phyloP scores from a whole-genome alignment of 768 basidiomycete species.

The Leccinum imitatum region DNA sequence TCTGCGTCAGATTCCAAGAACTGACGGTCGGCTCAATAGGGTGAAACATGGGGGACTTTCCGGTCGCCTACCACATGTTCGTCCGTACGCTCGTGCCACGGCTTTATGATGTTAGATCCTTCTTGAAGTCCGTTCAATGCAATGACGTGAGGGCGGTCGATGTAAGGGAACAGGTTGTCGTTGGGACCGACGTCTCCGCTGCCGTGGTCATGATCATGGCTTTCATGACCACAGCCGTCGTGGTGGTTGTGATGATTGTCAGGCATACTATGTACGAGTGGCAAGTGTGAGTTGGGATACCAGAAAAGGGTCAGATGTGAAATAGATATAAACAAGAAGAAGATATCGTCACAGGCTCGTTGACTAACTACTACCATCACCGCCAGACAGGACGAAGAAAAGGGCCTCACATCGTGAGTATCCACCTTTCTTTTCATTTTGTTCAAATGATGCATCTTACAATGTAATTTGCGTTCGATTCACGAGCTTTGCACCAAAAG shows the following conservation, averaged over 20 bases:
- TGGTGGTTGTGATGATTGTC: slow-evolving; percentile 42
- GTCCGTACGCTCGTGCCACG: slow-evolving; percentile 77
- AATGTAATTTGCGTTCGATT: slow-evolving; percentile 91
- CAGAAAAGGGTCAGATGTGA: neutral
- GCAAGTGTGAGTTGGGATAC: neutral
- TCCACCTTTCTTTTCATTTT: slow-evolving; percentile 9
- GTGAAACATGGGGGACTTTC: neutral
- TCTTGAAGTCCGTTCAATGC: slow-evolving; percentile 65
- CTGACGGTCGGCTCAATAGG: slow-evolving; percentile 40
- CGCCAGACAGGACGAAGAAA: neutral
- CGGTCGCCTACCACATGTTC: slow-evolving; percentile 57
- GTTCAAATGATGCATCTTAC: slow-evolving; percentile 48
- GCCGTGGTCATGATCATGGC: slow-evolving; percentile 57
- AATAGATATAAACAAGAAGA: slow-evolving; percentile 19
- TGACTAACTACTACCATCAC: neutral
- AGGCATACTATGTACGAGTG: slow-evolving; percentile 12
- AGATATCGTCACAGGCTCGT: neutral
- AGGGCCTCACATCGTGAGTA: slow-evolving; percentile 15
- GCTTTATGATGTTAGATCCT: slow-evolving; percentile 71
- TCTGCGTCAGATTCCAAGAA: slow-evolving; percentile 87
- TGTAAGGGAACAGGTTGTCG: slow-evolving; percentile 71
- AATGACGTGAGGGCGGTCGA: slow-evolving; percentile 78
- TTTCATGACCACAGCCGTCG: slow-evolving; percentile 58
- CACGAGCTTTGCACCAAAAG: slow-evolving; percentile 63
- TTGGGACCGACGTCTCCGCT: slow-evolving; percentile 48